Evolutionary conservation across 176 grass and related monocot genomes (phyloP).

Genomic region (Carex pumila): DNA sequence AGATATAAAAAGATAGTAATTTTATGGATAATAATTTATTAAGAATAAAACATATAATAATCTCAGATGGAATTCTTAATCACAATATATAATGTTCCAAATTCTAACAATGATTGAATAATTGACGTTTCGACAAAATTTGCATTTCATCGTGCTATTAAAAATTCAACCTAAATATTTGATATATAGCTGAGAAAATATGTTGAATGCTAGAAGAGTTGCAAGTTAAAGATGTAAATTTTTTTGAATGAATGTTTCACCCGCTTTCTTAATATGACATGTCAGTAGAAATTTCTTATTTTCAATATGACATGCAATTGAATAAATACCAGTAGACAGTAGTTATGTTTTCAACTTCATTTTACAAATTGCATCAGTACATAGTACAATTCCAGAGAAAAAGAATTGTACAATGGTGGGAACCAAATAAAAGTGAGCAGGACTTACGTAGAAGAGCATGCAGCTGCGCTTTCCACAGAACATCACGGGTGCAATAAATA

Average conservation of each 20-base stretch:
- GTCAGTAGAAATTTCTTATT: background rate
- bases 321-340: background rate
- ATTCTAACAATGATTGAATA: background rate
- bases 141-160: background rate
- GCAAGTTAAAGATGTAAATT: no score
- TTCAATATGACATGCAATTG: background rate
- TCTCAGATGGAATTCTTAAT: background rate
- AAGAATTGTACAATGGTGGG: background rate
- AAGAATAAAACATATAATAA: background rate
- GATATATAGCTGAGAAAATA: no score
- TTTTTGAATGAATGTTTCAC: no score
- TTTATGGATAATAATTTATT: no score
- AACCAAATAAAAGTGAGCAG: background rate
- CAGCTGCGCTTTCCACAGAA: conserved; percentile 8
- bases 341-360: background rate
- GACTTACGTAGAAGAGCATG: conserved; percentile 14
- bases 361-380: background rate
- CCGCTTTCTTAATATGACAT: no score
- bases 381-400: background rate
- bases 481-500: conserved; percentile 23
- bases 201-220: no score
- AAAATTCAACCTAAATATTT: background rate
- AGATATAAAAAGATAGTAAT: no score
- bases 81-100: no score
- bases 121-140: background rate